Evolutionary conservation across 768 basidiomycete genomes (phyloP).

Genomic region (Cystofilobasidium bisporidii): DNA sequence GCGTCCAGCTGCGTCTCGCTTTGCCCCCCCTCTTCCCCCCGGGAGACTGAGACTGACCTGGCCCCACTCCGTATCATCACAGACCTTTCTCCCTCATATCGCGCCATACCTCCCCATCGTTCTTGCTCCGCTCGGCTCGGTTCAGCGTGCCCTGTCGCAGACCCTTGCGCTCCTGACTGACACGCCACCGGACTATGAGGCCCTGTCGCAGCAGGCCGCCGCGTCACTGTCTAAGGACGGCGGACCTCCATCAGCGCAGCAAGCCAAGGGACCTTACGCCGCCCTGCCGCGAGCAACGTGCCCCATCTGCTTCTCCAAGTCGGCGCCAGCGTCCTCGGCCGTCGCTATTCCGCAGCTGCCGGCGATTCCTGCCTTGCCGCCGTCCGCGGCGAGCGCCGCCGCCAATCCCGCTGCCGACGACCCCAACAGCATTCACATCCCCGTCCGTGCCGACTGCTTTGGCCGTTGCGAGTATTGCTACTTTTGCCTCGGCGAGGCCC

Average conservation of each 20-base stretch:
- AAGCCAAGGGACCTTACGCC: constrained; percentile 12
- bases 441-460: constrained; percentile 46
- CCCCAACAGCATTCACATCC: constrained; percentile 69
- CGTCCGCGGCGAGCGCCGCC: constrained; percentile 13
- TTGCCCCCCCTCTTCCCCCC: no score
- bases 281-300: constrained; percentile 43
- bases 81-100: constrained; percentile 93
- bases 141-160: constrained; percentile 33
- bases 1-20: constrained; percentile 38
- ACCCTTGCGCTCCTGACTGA: constrained; percentile 36
- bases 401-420: constrained; percentile 44
- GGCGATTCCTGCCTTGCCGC: constrained; percentile 44
- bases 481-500: constrained; percentile 74
- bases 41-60: no score
- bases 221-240: constrained; percentile 9
- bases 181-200: constrained; percentile 25
- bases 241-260: constrained; percentile 22
- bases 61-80: no score
- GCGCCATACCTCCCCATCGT: constrained; percentile 65
- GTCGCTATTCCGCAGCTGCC: constrained; percentile 29
- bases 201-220: not conserved
- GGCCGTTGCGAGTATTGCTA: constrained; percentile 89
- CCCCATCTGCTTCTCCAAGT: constrained; percentile 65
- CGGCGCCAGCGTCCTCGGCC: constrained; percentile 36
- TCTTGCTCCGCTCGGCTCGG: constrained; percentile 35